Percentiles rank a stretch among this genome's conserved stretches.
Conservation (phyloP, 2,329 filamentous ascomycete species). For the Colletotrichum caudatum region DNA sequence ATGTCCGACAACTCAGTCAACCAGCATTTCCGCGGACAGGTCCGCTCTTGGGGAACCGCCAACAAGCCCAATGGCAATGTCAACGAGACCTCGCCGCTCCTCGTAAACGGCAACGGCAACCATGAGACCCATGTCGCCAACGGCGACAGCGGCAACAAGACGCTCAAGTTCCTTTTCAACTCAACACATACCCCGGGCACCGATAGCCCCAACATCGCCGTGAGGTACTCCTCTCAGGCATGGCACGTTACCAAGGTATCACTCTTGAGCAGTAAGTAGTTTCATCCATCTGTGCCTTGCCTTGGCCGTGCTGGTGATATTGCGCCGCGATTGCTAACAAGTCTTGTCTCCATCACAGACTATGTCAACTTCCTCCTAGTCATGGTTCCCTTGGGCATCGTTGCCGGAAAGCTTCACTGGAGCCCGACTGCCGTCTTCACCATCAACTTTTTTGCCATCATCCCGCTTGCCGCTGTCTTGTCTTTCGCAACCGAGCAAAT, state of each 20-base stretch:
- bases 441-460: conserved; percentile 85
- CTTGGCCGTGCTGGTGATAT: background rate
- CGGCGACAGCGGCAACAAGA: conserved; percentile 44
- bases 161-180: conserved; percentile 62
- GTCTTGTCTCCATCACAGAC: conserved; percentile 51
- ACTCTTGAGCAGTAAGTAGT: conserved; percentile 67
- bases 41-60: conserved; percentile 44
- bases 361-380: conserved; percentile 79
- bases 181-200: conserved; percentile 63
- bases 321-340: conserved; percentile 16
- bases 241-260: conserved; percentile 71
- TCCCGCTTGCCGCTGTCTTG: conserved; percentile 78
- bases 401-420: conserved; percentile 73
- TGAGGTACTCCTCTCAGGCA: conserved; percentile 60
- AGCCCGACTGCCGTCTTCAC: conserved; percentile 76
- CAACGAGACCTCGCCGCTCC: conserved; percentile 58
- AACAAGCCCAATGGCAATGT: conserved; percentile 44
- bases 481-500: conserved; percentile 85
- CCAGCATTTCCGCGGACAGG: conserved; percentile 46
- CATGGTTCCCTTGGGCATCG: conserved; percentile 79
- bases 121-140: conserved; percentile 41
- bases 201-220: conserved; percentile 59
- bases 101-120: conserved; percentile 54
- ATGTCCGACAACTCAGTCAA: conserved; percentile 49
- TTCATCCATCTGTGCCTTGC: background rate